These are phyloP conservation scores for Fusarium sp. DNA, from an alignment of 2,329 filamentous ascomycete species.

Conservation along the genomic window DNA sequence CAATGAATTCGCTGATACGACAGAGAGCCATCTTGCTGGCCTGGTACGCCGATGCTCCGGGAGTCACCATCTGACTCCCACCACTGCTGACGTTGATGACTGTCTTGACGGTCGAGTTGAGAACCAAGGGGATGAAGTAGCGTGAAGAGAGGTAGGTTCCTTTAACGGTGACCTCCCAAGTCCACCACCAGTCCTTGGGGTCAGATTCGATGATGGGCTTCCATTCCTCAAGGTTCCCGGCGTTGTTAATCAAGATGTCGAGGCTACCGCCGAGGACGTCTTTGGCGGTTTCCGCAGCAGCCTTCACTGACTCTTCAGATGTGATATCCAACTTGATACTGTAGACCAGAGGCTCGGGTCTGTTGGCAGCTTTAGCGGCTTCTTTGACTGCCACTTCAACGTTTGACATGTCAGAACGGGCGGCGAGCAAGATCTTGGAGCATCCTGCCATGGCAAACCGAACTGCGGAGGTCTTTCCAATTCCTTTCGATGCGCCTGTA, in stretches of 20 bases:
- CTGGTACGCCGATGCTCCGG: not conserved
- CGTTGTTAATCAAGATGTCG: conserved; percentile 59
- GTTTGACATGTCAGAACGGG: conserved; percentile 58
- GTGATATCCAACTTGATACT: conserved; percentile 54
- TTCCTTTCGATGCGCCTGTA: not conserved
- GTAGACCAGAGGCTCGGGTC: conserved; percentile 50
- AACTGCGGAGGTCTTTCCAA: conserved; percentile 61
- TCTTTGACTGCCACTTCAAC: conserved; percentile 47
- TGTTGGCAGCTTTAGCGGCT: conserved; percentile 48
- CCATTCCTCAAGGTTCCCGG: conserved; percentile 53
- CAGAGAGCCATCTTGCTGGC: conserved; percentile 2
- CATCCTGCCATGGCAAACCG: conserved; percentile 66
- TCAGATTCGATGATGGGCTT: conserved; percentile 51
- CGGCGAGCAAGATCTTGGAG: conserved; percentile 62
- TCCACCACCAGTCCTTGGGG: conserved; percentile 56
- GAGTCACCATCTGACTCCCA: conserved; percentile 4
- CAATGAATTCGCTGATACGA: not conserved
- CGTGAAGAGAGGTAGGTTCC: conserved; percentile 58
- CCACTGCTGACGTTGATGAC: conserved; percentile 60
- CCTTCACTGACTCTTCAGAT: conserved; percentile 46
- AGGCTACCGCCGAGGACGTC: conserved; percentile 48
- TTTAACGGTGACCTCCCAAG: conserved; percentile 63
- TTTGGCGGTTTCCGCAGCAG: conserved; percentile 42
- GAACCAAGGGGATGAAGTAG: conserved; percentile 61
- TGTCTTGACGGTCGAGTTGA: conserved; percentile 51